Base-by-base conservation (phyloP, 2,329 filamentous ascomycete species). In the Xylariaceae sp. region DNA sequence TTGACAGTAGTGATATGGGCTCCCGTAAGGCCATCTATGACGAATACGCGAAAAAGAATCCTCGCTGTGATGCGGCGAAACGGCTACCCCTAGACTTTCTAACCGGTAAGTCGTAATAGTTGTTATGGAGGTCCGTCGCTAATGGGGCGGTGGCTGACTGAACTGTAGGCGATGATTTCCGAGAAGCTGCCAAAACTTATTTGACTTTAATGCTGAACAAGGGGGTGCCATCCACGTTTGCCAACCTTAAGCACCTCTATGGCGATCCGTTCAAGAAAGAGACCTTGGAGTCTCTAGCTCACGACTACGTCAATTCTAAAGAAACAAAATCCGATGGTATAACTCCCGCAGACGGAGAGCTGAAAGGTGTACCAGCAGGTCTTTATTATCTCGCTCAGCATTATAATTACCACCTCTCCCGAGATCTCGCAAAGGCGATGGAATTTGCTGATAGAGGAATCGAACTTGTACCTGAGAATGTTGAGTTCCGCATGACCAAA, bases 361-460 rank as follows among this genome's bases (percentile, higher is more conserved):
- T 46, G 51, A 82, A 81, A 65, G 93, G 93, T 68, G 81, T 89
- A 65, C 83, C 90, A 11, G 90, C 92, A 1, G 89, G 90, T 11
- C 83, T 92, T 43, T 97, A 95, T 73, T 99, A 95, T 77, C 83
- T 99, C 48, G 92, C 92, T 7, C 94, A 97, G 69, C 95, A 99
- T 74, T 96, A 97, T 80, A 94, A 96, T 76, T 97, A 96, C 72
- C 81, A 89, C 70, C 78, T 91, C 54, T 96, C 91, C 69, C 91
- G 92, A 35, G 85, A 97, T 70, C 81, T 97, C 20, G 65, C 81
- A 53, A 94, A 92, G 74, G 93, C 95, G 3, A 82, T 86, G 72
- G 82, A 89, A 57, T 93, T 88, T 68, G 88, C 95, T 56, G 88
- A 97, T 42, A 88, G 88, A 71, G 89, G 92, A 9, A 87, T 97